Evolutionary conservation across 1,139 yeast genomes (phyloP), one percentile per base, ranked within the genome.

Genomic region (Yamadazyma triangularis): DNA sequence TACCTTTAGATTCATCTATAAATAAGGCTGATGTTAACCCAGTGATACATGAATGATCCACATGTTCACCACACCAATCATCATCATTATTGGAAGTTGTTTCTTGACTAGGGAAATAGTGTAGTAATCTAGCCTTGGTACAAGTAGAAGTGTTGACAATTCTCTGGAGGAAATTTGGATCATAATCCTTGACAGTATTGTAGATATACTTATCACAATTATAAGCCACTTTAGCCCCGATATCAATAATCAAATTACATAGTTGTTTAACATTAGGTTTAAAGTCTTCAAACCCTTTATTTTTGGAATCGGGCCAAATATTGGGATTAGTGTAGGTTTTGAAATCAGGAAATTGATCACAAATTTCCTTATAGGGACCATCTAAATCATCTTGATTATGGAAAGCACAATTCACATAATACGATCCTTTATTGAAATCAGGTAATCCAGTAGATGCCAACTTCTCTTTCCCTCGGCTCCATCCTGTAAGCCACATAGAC

Each of bases 61-160:
- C 44, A 46, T 78, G 85, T 41, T 76, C 80, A 1, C 82, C 83
- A 51, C 85, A 78, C 84, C 85, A 78, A 31, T 64, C 63, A 24
- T 53, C 56, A 24, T 44, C 50, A 4, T 37, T 39, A 6, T 30
- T 18, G 2, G 30, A 32, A 19, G 34, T 15, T 3, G 35, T 31
- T 2, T 35, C 41, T 13, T 40, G 29, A 3, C 40, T 25, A 31
- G 76, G 69, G 45, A 53, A 76, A 45, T 78, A 78, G 41, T 77
- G 82, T 30, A 78, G 52, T 24, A 78, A 52, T 16, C 84, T 53
- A 0, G 84, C 84, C 44, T 77, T 77, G 15, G 82, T 68, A 23
- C 79, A 71, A 11, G 76, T 71, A 7, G 80, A 73, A 8, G 60
- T 51, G 27, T 53, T 49, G 8, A 77, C 79, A 19, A 75, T 58